Conservation (phyloP, 768 basidiomycete species). For the Nidularia pulvinata region DNA sequence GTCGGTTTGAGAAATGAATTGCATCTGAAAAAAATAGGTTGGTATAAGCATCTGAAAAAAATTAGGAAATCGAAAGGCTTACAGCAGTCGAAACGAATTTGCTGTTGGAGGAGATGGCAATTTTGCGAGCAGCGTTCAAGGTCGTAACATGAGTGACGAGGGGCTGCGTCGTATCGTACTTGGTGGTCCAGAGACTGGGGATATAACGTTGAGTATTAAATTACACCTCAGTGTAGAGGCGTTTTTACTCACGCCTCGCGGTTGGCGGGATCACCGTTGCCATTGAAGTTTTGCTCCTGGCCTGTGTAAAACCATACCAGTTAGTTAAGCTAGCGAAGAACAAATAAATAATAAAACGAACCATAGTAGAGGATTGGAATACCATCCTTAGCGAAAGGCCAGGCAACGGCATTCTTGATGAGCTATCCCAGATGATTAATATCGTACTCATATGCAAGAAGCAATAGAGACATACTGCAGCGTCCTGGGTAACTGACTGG, state of each 20-base stretch:
- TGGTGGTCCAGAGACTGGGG: slow-evolving; percentile 60
- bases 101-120: slow-evolving; percentile 38
- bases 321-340: neutral
- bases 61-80: slow-evolving; percentile 5
- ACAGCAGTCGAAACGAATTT: slow-evolving; percentile 49
- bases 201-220: no score
- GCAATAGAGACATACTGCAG: neutral
- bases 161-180: slow-evolving; percentile 46
- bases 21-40: slow-evolving; percentile 26
- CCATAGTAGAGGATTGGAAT: slow-evolving; percentile 75
- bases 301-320: slow-evolving; percentile 8
- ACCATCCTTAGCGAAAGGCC: slow-evolving; percentile 66
- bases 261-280: slow-evolving; percentile 58
- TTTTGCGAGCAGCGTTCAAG: slow-evolving; percentile 55
- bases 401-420: slow-evolving; percentile 57
- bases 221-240: no score
- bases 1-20: slow-evolving; percentile 38
- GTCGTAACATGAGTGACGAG: slow-evolving; percentile 42
- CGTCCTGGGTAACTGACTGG: slow-evolving; percentile 47
- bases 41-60: neutral
- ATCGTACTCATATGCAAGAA: no score
- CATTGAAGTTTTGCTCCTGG: slow-evolving; percentile 67
- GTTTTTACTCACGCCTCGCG: slow-evolving; percentile 47
- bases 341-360: slow-evolving; percentile 1
- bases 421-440: slow-evolving; percentile 3